These are phyloP conservation scores for Corymbia citriodora DNA, from an alignment of 441 rosid species.

Conservation along the genomic window DNA sequence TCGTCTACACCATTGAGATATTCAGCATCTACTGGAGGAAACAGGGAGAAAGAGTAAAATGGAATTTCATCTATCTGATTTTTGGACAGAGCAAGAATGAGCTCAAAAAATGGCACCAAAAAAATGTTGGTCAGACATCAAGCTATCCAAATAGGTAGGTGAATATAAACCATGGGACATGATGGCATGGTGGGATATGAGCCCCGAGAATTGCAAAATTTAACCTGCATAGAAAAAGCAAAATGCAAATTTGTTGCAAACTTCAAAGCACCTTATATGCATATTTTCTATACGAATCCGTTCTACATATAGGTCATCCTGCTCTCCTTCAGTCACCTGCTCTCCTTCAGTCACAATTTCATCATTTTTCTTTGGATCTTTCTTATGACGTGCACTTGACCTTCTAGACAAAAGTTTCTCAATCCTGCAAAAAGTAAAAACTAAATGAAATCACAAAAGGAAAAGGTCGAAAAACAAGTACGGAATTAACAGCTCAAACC, in stretches of 20 bases:
- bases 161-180: background rate
- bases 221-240: background rate
- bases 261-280: conserved; percentile 39
- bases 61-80: background rate
- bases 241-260: background rate
- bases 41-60: background rate
- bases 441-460: conserved; percentile 7
- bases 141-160: background rate
- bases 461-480: background rate
- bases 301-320: conserved; percentile 46
- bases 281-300: conserved; percentile 70
- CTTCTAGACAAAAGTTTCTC: conserved; percentile 50
- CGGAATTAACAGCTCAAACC: background rate
- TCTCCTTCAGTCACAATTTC: conserved; percentile 38
- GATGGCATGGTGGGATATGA: background rate
- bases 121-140: background rate
- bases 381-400: conserved; percentile 25
- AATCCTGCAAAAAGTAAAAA: conserved; percentile 46
- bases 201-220: background rate
- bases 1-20: background rate
- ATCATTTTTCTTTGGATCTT: conserved; percentile 36
- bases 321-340: conserved; percentile 26
- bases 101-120: background rate
- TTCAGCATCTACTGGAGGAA: background rate
- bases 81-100: background rate